These are phyloP conservation scores for Phytophthora sp. DNA, from an alignment of 352 stramenopile genomes.

Conservation along the genomic window DNA sequence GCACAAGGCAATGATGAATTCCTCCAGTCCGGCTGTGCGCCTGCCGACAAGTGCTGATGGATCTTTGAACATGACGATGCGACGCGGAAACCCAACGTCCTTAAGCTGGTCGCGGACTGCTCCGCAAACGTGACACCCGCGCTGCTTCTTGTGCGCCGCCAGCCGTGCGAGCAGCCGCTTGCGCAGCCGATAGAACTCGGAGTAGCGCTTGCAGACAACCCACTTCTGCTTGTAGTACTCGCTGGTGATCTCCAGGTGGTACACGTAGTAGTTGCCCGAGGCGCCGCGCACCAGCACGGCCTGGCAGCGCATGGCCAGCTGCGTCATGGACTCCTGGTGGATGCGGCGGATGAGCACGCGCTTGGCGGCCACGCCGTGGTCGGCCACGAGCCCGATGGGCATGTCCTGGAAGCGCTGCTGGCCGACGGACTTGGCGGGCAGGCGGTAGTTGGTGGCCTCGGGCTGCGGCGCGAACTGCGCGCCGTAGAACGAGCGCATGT, in stretches of 20 bases:
- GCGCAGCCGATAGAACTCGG: constrained; percentile 83
- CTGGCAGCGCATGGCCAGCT: constrained; percentile 70
- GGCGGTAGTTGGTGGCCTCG: constrained; percentile 21
- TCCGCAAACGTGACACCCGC: constrained; percentile 58
- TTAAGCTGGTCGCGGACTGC: constrained; percentile 65
- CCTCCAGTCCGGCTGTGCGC: constrained; percentile 73
- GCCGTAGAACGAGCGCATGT: constrained; percentile 53
- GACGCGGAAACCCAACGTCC: constrained; percentile 73
- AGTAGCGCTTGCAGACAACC: constrained; percentile 90
- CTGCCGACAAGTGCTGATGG: constrained; percentile 56
- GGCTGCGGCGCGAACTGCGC: constrained; percentile 30
- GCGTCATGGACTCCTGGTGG: constrained; percentile 82
- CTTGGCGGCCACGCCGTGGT: constrained; percentile 66
- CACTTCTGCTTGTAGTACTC: constrained; percentile 91
- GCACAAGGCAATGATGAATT: constrained; percentile 79
- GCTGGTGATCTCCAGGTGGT: constrained; percentile 87
- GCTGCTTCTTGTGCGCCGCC: constrained; percentile 60
- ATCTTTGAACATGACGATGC: constrained; percentile 82
- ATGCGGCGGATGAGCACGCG: constrained; percentile 73
- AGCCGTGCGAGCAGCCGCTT: constrained; percentile 74
- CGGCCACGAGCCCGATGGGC: constrained; percentile 58
- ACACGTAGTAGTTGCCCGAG: constrained; percentile 84
- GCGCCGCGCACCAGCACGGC: constrained; percentile 79
- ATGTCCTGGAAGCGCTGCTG: constrained; percentile 58
- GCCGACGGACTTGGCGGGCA: constrained; percentile 27